phyloP scores from a whole-genome alignment of 306 rosid species.

The Rosa multiflora region DNA sequence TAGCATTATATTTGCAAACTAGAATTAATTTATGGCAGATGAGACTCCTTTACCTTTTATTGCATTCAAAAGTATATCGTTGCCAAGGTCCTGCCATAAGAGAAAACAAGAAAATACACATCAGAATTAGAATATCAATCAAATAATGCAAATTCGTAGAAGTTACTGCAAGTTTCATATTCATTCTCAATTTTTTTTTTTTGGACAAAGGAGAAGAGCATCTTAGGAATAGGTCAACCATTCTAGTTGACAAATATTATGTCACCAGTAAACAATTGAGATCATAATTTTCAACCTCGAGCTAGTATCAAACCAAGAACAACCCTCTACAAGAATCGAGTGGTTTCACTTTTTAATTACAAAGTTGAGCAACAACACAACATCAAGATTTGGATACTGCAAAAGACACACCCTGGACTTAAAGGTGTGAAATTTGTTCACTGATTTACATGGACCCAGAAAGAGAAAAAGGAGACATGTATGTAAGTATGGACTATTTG shows the following conservation, averaged over 20 bases:
- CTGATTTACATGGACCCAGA: not conserved
- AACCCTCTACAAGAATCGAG: no score
- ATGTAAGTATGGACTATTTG: not conserved
- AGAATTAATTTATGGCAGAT: not conserved
- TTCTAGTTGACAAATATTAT: not conserved
- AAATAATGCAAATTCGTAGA: not conserved
- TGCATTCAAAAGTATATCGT: constrained; percentile 55
- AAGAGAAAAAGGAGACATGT: not conserved
- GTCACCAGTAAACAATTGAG: not conserved
- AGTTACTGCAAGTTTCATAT: not conserved
- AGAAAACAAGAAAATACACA: constrained; percentile 1
- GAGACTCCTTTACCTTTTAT: constrained; percentile 43
- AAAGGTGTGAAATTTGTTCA: no score
- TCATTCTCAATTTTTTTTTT: not conserved
- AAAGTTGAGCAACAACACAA: no score
- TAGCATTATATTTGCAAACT: not conserved
- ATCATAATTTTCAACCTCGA: not conserved
- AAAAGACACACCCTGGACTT: no score
- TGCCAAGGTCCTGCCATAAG: constrained; percentile 55
- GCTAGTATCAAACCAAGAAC: not conserved
- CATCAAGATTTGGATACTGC: no score
- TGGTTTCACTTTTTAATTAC: no score
- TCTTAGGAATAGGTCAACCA: not conserved
- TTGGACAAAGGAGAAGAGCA: not conserved
- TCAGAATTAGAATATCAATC: not conserved